Conservation (phyloP, 2,329 filamentous ascomycete genomes). For the Harringtonia lauricola region DNA sequence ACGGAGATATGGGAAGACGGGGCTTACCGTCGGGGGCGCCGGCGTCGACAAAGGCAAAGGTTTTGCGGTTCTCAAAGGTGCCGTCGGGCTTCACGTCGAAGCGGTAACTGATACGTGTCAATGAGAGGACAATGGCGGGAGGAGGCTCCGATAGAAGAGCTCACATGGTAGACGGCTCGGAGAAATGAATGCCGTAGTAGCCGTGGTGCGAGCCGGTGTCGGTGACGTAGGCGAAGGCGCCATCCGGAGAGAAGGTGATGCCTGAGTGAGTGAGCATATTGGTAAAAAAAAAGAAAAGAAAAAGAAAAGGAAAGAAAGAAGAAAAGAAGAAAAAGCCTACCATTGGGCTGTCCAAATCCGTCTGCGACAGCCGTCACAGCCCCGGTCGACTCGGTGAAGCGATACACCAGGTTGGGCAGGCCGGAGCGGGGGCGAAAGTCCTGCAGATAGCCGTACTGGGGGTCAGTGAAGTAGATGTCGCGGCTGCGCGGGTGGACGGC, state of each 20-base stretch:
- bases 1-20: neutral
- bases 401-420: constrained; percentile 47
- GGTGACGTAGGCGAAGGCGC: constrained; percentile 40
- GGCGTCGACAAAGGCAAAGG: constrained; percentile 43
- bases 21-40: constrained; percentile 45
- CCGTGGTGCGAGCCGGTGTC: constrained; percentile 37
- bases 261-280: constrained; percentile 19
- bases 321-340: constrained; percentile 11
- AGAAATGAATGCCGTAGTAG: constrained; percentile 29
- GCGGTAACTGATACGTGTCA: constrained; percentile 27
- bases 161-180: constrained; percentile 35
- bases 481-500: constrained; percentile 39
- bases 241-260: constrained; percentile 43
- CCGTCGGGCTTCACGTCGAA: constrained; percentile 33
- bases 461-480: constrained; percentile 56
- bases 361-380: constrained; percentile 45
- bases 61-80: constrained; percentile 34
- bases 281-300: neutral
- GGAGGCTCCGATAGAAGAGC: constrained; percentile 11
- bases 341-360: constrained; percentile 44
- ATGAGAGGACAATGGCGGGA: too few relatives aligned
- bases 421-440: constrained; percentile 42
- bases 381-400: constrained; percentile 37
- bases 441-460: constrained; percentile 47
- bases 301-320: too few relatives aligned